Conservation (phyloP, 805 yeast genomes). For the Lachancea sp. region DNA sequence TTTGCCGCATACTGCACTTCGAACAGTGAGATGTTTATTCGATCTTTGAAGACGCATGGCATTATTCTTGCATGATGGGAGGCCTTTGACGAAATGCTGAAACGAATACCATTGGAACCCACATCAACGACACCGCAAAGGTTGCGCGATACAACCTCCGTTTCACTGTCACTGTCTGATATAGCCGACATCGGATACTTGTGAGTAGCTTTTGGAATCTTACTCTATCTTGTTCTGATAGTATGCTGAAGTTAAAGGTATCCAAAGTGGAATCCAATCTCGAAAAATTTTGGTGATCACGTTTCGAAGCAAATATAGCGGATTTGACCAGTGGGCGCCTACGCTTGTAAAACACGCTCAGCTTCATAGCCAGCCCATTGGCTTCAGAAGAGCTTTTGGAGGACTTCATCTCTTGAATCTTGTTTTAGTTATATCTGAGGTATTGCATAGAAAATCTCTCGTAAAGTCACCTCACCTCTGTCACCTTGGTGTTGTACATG, state of each 20-base stretch:
- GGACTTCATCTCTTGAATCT: too few species aligned
- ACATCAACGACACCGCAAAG: constrained; percentile 66
- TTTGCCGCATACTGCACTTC: constrained; percentile 48
- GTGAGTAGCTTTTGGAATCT: neutral
- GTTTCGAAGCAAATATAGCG: neutral
- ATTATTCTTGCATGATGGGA: constrained; percentile 66
- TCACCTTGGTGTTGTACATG: too few species aligned
- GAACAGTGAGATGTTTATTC: constrained; percentile 62
- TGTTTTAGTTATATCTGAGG: too few species aligned
- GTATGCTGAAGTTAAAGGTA: neutral
- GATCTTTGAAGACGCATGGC: constrained; percentile 72
- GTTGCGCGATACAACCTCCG: constrained; percentile 52
- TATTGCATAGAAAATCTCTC: too few species aligned
- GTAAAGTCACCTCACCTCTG: too few species aligned
- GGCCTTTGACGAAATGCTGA: constrained; percentile 64
- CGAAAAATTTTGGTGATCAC: constrained; percentile 1
- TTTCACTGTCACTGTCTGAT: constrained; percentile 35
- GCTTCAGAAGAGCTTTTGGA: neutral
- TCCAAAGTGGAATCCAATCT: neutral
- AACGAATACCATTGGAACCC: constrained; percentile 70
- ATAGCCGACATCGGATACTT: constrained; percentile 20
- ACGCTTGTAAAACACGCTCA: too few species aligned
- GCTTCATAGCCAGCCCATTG: too few species aligned
- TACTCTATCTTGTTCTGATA: neutral
- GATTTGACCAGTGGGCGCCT: too few species aligned